Base-by-base conservation (phyloP, 257 asterid species). In the Solanum rostratum region DNA sequence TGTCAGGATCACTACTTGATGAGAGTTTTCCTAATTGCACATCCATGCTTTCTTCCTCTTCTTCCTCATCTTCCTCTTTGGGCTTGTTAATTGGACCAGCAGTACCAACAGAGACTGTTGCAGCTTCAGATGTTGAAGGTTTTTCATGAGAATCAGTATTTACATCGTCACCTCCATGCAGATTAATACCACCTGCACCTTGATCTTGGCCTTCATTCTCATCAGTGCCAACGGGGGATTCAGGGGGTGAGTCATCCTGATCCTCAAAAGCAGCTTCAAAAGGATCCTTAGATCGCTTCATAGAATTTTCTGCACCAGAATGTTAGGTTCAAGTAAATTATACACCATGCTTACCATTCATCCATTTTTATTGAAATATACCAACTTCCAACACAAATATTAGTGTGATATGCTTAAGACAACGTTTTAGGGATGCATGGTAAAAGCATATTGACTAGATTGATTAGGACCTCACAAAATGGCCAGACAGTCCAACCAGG, bases 221-320 rank as follows among this genome's bases (percentile, higher is more conserved):
- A 71, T 91, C 98, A 53, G 81, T 89, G 41, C 89, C 97, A 84
- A 79, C 89, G 2, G 99, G 98, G 81, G 99, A 96, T 49, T 93
- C 97, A 41, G 98, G 98, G 6, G 95, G 97, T 19, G 98, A 91
- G 84, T 92, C 97, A 84, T 93, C 98, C 89, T 91, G 97, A 89
- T 93, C 98, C 92, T 92, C 98, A 74, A 93, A 91, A 33, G 98
- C 97, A 85, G 89, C 90, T 88, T 92, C 98, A 87, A 95, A 96
- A 22, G 99, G 99, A 88, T 96, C 99, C 92, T 92, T 93, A 52
- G 97, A 96, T 82, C 93, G 96, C 92, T 93, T 96, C 98, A 95
- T 96, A 0, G 78, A 57, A 54, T 8, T 20, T 3, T 30, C 87
- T 85, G 55, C 82, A 76, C 45, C 41, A 74, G 81, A 74, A 76